These are phyloP conservation scores for Thozetella sp. DNA, from an alignment of 495 filamentous ascomycete genomes.

Conservation along the genomic window DNA sequence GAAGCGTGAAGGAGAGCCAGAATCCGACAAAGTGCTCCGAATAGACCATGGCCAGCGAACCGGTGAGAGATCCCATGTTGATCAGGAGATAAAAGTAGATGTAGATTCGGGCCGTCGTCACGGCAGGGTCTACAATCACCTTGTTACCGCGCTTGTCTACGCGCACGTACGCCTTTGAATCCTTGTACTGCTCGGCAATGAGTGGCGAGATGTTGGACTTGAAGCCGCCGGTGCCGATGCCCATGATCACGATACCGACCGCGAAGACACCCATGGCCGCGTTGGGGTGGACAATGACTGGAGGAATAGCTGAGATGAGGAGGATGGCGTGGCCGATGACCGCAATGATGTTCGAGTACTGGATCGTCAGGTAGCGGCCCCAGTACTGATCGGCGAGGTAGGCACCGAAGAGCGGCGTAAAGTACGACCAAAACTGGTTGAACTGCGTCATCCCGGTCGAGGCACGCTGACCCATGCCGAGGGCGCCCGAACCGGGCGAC, in stretches of 20 bases:
- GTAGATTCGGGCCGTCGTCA: constrained; percentile 63
- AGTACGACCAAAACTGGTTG: constrained; percentile 76
- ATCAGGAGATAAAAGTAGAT: constrained; percentile 71
- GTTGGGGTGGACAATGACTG: constrained; percentile 55
- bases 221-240: constrained; percentile 66
- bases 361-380: constrained; percentile 74
- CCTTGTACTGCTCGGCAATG: constrained; percentile 55
- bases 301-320: constrained; percentile 62
- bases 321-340: constrained; percentile 69
- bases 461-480: constrained; percentile 66
- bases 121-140: constrained; percentile 69
- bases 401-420: constrained; percentile 67
- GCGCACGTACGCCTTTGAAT: constrained; percentile 36
- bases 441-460: constrained; percentile 68
- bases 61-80: constrained; percentile 65
- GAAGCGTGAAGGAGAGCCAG: constrained; percentile 68
- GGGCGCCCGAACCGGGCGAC: constrained; percentile 61
- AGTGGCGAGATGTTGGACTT: constrained; percentile 66
- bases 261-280: constrained; percentile 59
- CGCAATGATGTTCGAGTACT: constrained; percentile 54
- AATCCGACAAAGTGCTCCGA: constrained; percentile 77
- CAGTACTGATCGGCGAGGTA: constrained; percentile 73
- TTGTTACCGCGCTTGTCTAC: constrained; percentile 57
- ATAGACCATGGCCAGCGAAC: constrained; percentile 58
- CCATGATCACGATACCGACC: constrained; percentile 68